Evolutionary conservation across 2,329 filamentous ascomycete genomes (phyloP).

Genomic region (Orbilia quercus): DNA sequence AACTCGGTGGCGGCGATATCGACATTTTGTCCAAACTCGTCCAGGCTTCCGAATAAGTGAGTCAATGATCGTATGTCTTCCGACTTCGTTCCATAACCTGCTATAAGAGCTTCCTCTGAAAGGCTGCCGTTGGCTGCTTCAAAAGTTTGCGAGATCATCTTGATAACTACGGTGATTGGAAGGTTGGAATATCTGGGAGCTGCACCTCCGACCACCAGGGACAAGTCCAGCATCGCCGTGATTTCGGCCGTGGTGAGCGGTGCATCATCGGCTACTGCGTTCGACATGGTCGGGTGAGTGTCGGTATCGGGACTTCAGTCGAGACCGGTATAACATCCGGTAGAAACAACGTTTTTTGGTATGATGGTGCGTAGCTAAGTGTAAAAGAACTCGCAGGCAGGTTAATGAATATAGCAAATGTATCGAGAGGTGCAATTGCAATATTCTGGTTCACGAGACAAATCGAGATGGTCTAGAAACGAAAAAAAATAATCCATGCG

Average conservation of each 20-base stretch:
- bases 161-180: slow-evolving; percentile 5
- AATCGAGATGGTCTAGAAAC: too few species aligned
- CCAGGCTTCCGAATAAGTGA: background rate
- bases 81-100: slow-evolving; percentile 17
- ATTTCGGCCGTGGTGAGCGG: background rate
- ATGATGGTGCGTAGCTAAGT: too few species aligned
- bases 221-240: background rate
- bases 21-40: background rate
- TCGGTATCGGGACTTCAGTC: background rate
- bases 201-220: slow-evolving; percentile 3
- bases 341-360: too few species aligned
- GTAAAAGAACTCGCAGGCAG: too few species aligned
- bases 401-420: too few species aligned
- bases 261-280: background rate
- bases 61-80: slow-evolving; percentile 8
- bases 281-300: slow-evolving; percentile 1
- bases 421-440: too few species aligned
- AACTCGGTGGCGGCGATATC: background rate
- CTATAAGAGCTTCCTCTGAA: slow-evolving; percentile 7
- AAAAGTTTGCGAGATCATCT: background rate
- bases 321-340: too few species aligned
- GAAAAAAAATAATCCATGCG: too few species aligned
- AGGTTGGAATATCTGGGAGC: slow-evolving; percentile 19
- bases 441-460: too few species aligned
- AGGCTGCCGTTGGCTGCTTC: background rate